Conservation (phyloP, 306 rosid species). For the Argentina anserina region DNA sequence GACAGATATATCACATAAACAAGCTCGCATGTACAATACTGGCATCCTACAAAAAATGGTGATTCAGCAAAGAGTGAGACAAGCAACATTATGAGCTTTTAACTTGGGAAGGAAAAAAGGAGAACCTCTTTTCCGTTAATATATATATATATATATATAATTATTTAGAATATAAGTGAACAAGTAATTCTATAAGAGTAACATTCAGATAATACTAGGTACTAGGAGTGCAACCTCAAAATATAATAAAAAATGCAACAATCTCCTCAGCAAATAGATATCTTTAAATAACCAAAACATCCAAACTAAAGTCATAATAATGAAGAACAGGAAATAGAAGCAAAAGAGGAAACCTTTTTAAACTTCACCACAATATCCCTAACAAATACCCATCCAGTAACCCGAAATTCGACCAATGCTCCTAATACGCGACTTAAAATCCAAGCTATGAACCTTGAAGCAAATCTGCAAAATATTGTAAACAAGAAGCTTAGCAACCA, state of each 20-base stretch:
- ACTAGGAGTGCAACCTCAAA: too few relatives aligned
- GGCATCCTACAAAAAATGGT: too few relatives aligned
- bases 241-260: too few relatives aligned
- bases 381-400: constrained; percentile 93
- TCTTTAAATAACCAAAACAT: not conserved
- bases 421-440: constrained; percentile 78
- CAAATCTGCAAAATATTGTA: constrained; percentile 49
- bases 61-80: too few relatives aligned
- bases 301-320: constrained; percentile 10
- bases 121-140: too few relatives aligned
- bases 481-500: constrained; percentile 23
- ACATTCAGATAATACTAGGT: not conserved
- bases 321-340: constrained; percentile 22
- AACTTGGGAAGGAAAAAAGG: not conserved
- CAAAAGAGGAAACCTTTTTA: constrained; percentile 57
- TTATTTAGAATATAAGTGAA: not conserved
- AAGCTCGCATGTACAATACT: too few relatives aligned
- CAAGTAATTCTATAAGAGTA: not conserved
- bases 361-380: constrained; percentile 89
- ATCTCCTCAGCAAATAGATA: constrained; percentile 4
- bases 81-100: too few relatives aligned
- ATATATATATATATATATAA: too few relatives aligned
- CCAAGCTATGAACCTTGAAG: constrained; percentile 91
- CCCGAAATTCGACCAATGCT: constrained; percentile 80
- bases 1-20: too few relatives aligned